Evolutionary conservation across 2,329 filamentous ascomycete species (phyloP), one percentile per base, ranked within the genome.

Genomic region (Monilinia fructigena): DNA sequence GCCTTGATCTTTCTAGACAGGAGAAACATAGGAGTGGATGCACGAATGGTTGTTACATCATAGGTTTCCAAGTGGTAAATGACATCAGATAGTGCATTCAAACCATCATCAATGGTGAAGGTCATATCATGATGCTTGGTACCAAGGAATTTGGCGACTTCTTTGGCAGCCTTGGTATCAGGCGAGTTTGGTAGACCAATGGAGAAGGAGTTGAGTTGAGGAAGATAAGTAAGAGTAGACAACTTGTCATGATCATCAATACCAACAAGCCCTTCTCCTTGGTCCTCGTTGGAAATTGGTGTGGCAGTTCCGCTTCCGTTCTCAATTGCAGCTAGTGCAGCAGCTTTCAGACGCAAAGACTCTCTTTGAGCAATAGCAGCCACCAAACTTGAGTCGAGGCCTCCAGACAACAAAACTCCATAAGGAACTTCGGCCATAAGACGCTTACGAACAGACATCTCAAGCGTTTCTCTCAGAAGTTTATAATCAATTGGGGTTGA

Each of bases 401-500:
- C 95, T 75, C 95, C 95, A 63, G 95, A 99, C 60, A 99, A 84
- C 67, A 99, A 82, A 28, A 99, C 95, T 79, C 95, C 95, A 78
- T 97, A 99, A 20, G 95, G 95, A 47, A 99, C 95, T 80, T 99
- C 95, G 28, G 95, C 95, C 95, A 99, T 99, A 78, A 99, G 84
- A 72, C 95, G 89, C 83, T 99, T 99, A 76, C 94, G 88, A 66
- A 99, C 95, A 14, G 95, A 88, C 79, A 88, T 91, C 83, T 98
- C 95, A 68, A 99, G 84, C 1, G 89, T 88, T 76, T 89, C 85
- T 72, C 95, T 87, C 73, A 99, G 85, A 63, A 86, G 77, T 82
- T 90, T 96, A 77, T 93, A 88, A 80, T 98, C 91, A 68, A 97
- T 81, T 0, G 94, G 92, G 23, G 84, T 89, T 63, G 88, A 83